These are phyloP conservation scores for Trichoderma polysporum DNA, from an alignment of 2,329 filamentous ascomycete species.

Conservation along the genomic window DNA sequence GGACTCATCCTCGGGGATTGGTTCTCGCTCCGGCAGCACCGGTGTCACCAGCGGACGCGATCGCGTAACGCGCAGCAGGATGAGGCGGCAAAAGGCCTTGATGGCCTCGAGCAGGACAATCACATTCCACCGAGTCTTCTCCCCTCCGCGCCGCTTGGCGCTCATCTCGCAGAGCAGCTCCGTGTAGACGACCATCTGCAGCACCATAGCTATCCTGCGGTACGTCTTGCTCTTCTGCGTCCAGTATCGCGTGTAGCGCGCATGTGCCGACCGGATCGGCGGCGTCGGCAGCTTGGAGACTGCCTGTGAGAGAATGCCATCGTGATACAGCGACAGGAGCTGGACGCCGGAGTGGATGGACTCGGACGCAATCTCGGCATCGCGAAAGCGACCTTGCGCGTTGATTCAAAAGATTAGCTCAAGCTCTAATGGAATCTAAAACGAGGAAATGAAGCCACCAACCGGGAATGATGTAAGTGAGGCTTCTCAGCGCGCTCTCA, in stretches of 20 bases:
- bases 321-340: constrained; percentile 89
- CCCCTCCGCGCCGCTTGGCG: constrained; percentile 78
- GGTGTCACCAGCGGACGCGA: constrained; percentile 80
- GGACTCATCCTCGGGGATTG: constrained; percentile 59
- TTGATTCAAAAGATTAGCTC: neutral
- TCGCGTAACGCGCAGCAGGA: constrained; percentile 79
- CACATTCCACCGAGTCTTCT: constrained; percentile 79
- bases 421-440: no score
- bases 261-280: constrained; percentile 56
- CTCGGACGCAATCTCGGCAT: constrained; percentile 93
- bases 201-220: constrained; percentile 72
- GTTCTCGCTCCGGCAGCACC: constrained; percentile 80
- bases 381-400: constrained; percentile 69
- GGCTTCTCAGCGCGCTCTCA: constrained; percentile 84
- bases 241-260: constrained; percentile 68
- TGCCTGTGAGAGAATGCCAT: constrained; percentile 71
- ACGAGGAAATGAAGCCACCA: constrained; percentile 22
- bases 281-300: constrained; percentile 59
- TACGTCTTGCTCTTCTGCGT: constrained; percentile 66
- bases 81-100: constrained; percentile 80
- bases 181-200: constrained; percentile 92
- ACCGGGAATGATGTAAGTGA: constrained; percentile 96
- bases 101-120: constrained; percentile 80
- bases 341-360: constrained; percentile 86
- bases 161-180: constrained; percentile 98